phyloP scores from a whole-genome alignment of 805 yeast genomes.

The Candida arabinofermentans region DNA sequence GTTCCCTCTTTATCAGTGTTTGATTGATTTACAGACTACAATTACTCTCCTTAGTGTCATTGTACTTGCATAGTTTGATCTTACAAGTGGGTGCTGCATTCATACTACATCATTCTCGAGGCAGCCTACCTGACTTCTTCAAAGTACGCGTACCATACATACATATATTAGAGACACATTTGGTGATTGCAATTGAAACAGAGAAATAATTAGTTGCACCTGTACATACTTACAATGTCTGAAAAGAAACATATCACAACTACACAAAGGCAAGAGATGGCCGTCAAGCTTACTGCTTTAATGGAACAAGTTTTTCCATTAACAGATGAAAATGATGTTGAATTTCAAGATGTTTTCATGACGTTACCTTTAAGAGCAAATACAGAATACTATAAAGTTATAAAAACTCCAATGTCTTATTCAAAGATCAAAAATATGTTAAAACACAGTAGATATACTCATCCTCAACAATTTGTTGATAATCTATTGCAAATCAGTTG shows the following conservation, averaged over 20 bases:
- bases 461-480: slow-evolving; percentile 63
- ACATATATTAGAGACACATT: too few relatives aligned
- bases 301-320: slow-evolving; percentile 23
- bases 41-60: too few relatives aligned
- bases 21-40: too few relatives aligned
- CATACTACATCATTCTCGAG: too few relatives aligned
- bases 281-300: slow-evolving; percentile 10
- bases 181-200: too few relatives aligned
- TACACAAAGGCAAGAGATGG: slow-evolving; percentile 18
- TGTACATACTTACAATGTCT: too few relatives aligned
- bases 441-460: slow-evolving; percentile 48
- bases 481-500: slow-evolving; percentile 84
- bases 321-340: slow-evolving; percentile 25
- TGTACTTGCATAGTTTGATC: too few relatives aligned
- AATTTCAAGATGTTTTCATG: slow-evolving; percentile 45
- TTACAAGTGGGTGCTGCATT: too few relatives aligned
- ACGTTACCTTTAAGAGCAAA: slow-evolving; percentile 69
- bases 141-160: too few relatives aligned
- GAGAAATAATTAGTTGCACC: too few relatives aligned
- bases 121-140: too few relatives aligned
- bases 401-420: slow-evolving; percentile 78
- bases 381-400: slow-evolving; percentile 76
- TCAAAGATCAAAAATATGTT: slow-evolving; percentile 63
- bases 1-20: too few relatives aligned
- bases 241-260: slow-evolving; percentile 10